Conservation (phyloP, 2,329 filamentous ascomycete genomes). For the Neonectria sp. region DNA sequence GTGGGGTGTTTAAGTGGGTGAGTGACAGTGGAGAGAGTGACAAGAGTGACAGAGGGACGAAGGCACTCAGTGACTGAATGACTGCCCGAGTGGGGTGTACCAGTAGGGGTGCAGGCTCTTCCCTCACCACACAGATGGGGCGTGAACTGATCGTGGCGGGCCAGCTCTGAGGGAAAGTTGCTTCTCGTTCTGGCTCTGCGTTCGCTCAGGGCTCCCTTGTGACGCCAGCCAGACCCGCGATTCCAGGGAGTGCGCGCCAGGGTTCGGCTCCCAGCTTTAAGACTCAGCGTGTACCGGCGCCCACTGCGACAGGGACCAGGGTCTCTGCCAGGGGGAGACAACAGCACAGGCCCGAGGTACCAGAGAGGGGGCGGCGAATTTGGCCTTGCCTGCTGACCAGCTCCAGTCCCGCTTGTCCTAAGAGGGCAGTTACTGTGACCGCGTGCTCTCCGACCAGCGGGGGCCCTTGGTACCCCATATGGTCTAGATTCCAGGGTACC, state of each 20-base stretch:
- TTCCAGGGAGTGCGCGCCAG: conserved; percentile 32
- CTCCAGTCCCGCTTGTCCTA: conserved; percentile 41
- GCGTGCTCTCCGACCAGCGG: conserved; percentile 38
- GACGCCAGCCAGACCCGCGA: conserved; percentile 34
- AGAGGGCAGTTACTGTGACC: conserved; percentile 44
- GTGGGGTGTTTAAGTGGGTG: conserved; percentile 26
- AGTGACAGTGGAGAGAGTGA: conserved; percentile 2
- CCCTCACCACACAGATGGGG: not conserved
- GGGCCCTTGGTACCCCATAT: conserved; percentile 24
- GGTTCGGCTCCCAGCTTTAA: conserved; percentile 35
- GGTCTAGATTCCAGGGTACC: not conserved
- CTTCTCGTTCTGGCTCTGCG: conserved; percentile 7
- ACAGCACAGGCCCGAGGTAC: conserved; percentile 45
- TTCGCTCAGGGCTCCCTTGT: conserved; percentile 26
- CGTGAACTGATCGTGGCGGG: not conserved
- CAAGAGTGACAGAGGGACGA: conserved; percentile 3
- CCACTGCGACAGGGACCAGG: conserved; percentile 41
- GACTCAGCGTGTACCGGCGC: conserved; percentile 38
- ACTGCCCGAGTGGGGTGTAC: not conserved
- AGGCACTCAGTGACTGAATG: conserved; percentile 1
- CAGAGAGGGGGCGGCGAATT: conserved; percentile 49
- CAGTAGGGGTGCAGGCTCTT: not conserved
- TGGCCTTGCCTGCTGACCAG: conserved; percentile 46
- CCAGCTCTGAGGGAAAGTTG: not conserved
- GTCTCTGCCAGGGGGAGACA: conserved; percentile 43